Evolutionary conservation across 768 basidiomycete genomes (phyloP).

Genomic region (Phlegmacium glaucopus): DNA sequence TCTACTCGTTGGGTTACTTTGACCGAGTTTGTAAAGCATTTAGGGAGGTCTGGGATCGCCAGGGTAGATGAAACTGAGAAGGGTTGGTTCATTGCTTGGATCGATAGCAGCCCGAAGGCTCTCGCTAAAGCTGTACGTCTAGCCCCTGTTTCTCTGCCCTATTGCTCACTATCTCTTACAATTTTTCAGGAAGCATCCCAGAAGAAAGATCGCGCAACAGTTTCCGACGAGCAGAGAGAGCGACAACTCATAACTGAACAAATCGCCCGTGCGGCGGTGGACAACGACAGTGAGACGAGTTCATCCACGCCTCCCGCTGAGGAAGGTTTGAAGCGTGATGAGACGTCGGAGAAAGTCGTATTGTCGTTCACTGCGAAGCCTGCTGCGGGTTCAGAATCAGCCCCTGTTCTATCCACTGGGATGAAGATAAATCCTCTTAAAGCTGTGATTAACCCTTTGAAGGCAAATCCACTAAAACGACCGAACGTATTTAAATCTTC

Average conservation of each 20-base stretch:
- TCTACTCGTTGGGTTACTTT: conserved; percentile 96
- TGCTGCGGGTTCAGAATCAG: conserved; percentile 22
- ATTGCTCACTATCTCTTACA: neutral
- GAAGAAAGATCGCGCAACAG: conserved; percentile 90
- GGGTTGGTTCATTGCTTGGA: conserved; percentile 97
- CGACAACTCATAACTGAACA: conserved; percentile 87
- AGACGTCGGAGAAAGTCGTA: conserved; percentile 69
- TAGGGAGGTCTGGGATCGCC: conserved; percentile 82
- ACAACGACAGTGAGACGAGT: conserved; percentile 35
- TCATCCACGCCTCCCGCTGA: conserved; percentile 39
- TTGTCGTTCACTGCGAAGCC: conserved; percentile 67
- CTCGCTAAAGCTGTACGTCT: conserved; percentile 77
- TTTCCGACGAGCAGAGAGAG: conserved; percentile 94
- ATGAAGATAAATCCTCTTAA: conserved; percentile 68
- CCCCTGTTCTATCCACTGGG: conserved; percentile 35
- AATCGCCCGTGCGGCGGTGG: conserved; percentile 79
- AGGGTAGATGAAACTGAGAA: conserved; percentile 98
- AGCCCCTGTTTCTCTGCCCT: neutral
- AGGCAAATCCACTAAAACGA: conserved; percentile 68
- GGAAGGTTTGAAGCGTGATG: conserved; percentile 69
- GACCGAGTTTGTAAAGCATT: conserved; percentile 90
- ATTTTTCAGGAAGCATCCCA: conserved; percentile 64
- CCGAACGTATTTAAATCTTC: conserved; percentile 71
- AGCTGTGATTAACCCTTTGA: conserved; percentile 54
- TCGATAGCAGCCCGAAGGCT: conserved; percentile 94